phyloP scores from a whole-genome alignment of 1,284 basidiomycete species.

The Veloboletus limbatus region DNA sequence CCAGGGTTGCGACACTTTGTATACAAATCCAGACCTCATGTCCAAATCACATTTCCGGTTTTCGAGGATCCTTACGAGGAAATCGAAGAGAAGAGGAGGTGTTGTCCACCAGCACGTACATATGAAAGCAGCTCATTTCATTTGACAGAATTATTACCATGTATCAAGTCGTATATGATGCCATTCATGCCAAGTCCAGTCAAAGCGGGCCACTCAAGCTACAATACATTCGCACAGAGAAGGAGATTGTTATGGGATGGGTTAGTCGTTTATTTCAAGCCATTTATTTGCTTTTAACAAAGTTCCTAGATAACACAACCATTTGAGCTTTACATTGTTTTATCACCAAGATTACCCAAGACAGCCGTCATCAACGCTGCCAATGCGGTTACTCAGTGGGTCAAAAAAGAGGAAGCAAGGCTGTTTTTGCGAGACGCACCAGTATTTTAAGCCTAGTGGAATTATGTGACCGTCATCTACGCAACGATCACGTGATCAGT shows the following conservation, averaged over 20 bases:
- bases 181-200: conserved; percentile 81
- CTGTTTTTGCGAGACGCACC: conserved; percentile 88
- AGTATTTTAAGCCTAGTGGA: conserved; percentile 77
- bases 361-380: conserved; percentile 82
- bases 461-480: too few relatives aligned
- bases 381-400: conserved; percentile 87
- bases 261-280: conserved; percentile 43
- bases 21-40: conserved; percentile 86
- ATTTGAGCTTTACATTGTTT: conserved; percentile 87
- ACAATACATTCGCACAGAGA: conserved; percentile 79
- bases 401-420: conserved; percentile 78
- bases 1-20: conserved; percentile 92
- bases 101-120: neutral
- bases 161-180: conserved; percentile 83
- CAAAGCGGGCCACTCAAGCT: conserved; percentile 76
- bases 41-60: conserved; percentile 82
- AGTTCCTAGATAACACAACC: conserved; percentile 77
- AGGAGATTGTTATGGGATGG: conserved; percentile 90
- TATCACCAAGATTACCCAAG: conserved; percentile 84
- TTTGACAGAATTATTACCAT: conserved; percentile 67
- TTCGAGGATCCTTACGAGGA: conserved; percentile 83
- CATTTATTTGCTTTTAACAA: neutral
- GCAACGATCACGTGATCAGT: conserved; percentile 22
- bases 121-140: conserved; percentile 5
- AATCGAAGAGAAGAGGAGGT: conserved; percentile 59